Base-by-base conservation (phyloP, 2,329 filamentous ascomycete species). In the Ceratocystis huliohia region DNA sequence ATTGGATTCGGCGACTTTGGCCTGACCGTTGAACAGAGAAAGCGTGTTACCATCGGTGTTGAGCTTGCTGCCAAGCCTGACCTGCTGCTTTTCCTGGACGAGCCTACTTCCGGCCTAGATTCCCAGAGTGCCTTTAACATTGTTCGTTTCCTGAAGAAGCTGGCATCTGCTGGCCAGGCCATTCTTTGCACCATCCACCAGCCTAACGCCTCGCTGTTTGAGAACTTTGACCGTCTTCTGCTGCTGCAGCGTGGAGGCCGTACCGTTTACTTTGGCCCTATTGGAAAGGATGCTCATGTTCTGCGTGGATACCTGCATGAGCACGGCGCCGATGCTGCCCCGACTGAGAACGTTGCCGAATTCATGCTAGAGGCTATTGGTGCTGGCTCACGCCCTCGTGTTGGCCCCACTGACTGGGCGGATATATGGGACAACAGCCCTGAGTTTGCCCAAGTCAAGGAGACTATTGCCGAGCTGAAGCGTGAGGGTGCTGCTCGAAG, bases 181-280 rank as follows among this genome's bases (percentile, higher is more conserved):
- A 91, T 96, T 70, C 81, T 96, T 2, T 95, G 90, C 76, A 96
- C 91, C 0, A 96, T 96, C 69, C 91, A 96, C 74, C 91, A 96
- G 74, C 91, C 91, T 1, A 93, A 91, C 70, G 88, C 89, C 17
- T 86, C 89, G 0, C 80, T 96, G 0, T 96, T 96, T 71, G 89
- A 94, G 74, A 88, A 91, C 74, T 96, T 96, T 70, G 91, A 96
- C 73, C 83, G 90, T 13, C 81, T 96, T 1, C 78, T 96, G 4
- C 80, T 96, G 2, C 81, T 96, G 1, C 85, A 93, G 75, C 82
- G 83, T 50, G 91, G 91, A 68, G 91, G 91, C 3, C 82, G 86
- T 65, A 89, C 88, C 61, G 89, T 95, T 63, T 96, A 96, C 77
- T 93, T 94, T 72, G 90, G 90, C 22, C 86, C 92, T 67, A 88